Conservation (phyloP, 306 rosid species). For the Dryas alaskensis region DNA sequence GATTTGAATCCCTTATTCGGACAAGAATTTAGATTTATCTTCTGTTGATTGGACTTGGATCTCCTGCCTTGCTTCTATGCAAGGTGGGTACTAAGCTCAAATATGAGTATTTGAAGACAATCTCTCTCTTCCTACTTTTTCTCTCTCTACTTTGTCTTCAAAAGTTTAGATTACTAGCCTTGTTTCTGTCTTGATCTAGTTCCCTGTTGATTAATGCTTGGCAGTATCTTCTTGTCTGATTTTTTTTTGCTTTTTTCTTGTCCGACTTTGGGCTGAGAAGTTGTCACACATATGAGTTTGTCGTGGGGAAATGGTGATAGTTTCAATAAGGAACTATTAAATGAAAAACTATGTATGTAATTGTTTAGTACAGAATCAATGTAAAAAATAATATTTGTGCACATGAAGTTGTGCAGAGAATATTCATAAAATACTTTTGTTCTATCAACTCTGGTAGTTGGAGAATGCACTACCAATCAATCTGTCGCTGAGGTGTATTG, state of each 20-base stretch:
- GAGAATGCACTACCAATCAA: background rate
- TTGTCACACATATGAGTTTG: constrained; percentile 1
- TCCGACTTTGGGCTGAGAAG: no score
- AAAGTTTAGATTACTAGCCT: no score
- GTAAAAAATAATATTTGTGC: background rate
- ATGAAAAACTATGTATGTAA: no score
- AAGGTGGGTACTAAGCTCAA: no score
- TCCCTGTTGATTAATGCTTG: background rate
- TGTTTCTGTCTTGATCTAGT: no score
- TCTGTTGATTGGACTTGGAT: background rate
- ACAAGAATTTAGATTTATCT: background rate
- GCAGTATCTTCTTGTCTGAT: background rate
- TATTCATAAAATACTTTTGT: background rate
- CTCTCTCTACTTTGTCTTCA: no score
- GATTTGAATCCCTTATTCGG: no score
- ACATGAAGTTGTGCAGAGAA: background rate
- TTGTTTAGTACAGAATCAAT: background rate
- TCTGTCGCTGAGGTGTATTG: background rate
- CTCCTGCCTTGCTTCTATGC: no score
- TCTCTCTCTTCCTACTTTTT: no score
- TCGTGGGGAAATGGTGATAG: constrained; percentile 2
- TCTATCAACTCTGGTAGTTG: no score
- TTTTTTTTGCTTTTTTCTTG: no score
- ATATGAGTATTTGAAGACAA: no score
- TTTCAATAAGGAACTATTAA: constrained; percentile 6